These are phyloP conservation scores for Dendrocalamus latiflorus DNA, from an alignment of 202 grass and related monocot genomes.

Conservation along the genomic window DNA sequence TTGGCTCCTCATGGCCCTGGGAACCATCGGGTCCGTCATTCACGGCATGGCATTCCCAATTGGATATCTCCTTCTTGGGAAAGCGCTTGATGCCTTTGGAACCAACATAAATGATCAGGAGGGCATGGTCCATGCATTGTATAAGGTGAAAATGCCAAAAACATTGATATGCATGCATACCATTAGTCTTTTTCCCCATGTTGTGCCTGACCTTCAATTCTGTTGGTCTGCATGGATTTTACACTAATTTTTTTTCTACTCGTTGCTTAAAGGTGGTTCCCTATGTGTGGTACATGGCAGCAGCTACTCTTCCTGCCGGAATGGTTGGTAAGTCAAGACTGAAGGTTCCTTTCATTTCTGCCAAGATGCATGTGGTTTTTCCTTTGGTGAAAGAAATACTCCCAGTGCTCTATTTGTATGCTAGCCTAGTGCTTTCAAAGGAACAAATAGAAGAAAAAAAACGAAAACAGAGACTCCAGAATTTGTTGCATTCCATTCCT, in stretches of 20 bases:
- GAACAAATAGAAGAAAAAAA: neutral
- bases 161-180: neutral
- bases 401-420: neutral
- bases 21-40: conserved; percentile 45
- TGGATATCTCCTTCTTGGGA: conserved; percentile 57
- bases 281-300: conserved; percentile 72
- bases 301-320: conserved; percentile 65
- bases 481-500: neutral
- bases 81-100: conserved; percentile 58
- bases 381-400: neutral
- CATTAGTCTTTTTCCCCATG: neutral
- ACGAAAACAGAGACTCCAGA: neutral
- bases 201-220: neutral
- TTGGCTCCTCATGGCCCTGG: conserved; percentile 58
- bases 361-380: neutral
- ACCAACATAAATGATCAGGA: conserved; percentile 45
- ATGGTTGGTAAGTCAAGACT: conserved; percentile 49
- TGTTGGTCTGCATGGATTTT: neutral
- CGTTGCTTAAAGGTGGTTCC: conserved; percentile 56
- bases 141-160: conserved; percentile 32
- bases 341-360: neutral
- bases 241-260: conserved; percentile 9
- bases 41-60: conserved; percentile 58
- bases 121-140: conserved; percentile 45
- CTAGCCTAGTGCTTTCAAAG: neutral